Conservation (phyloP, 75 land plant genomes). For the Cupressus sempervirens region DNA sequence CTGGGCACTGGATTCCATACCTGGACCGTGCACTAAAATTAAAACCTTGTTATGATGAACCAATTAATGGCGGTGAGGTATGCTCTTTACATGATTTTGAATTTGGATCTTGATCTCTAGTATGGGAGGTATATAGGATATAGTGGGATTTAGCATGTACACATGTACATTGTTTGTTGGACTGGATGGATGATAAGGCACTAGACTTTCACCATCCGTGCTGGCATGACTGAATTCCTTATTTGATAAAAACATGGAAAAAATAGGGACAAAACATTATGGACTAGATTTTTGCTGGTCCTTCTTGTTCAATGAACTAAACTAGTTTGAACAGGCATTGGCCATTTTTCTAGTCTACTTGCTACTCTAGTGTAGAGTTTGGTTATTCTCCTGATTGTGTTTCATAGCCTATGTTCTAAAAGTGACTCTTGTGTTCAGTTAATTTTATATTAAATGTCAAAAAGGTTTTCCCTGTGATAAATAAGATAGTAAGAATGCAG, state of each 20-base stretch:
- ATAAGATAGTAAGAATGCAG: not conserved
- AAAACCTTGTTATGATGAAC: conserved; percentile 80
- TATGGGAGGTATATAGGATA: not conserved
- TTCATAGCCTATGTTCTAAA: not conserved
- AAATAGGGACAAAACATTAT: not conserved
- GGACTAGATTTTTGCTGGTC: not conserved
- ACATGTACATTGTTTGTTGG: not conserved
- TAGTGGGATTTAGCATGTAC: not conserved
- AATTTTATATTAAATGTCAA: not conserved
- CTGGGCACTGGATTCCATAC: conserved; percentile 90
- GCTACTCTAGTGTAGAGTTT: not conserved
- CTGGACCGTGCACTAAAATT: conserved; percentile 80
- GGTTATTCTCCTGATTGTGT: not conserved
- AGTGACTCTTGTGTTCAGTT: not conserved
- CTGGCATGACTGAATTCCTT: not conserved
- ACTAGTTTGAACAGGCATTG: too few species aligned
- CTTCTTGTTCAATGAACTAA: not conserved
- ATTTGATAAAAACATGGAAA: not conserved
- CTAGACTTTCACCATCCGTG: not conserved
- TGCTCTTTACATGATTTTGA: not conserved
- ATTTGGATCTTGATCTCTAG: not conserved
- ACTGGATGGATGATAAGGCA: not conserved
- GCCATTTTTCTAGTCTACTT: not conserved
- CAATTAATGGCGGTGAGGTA: conserved; percentile 96
- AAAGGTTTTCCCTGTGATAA: too few species aligned